These are phyloP conservation scores for Yamadazyma nakazawae DNA, from an alignment of 805 yeast species.

Conservation along the genomic window DNA sequence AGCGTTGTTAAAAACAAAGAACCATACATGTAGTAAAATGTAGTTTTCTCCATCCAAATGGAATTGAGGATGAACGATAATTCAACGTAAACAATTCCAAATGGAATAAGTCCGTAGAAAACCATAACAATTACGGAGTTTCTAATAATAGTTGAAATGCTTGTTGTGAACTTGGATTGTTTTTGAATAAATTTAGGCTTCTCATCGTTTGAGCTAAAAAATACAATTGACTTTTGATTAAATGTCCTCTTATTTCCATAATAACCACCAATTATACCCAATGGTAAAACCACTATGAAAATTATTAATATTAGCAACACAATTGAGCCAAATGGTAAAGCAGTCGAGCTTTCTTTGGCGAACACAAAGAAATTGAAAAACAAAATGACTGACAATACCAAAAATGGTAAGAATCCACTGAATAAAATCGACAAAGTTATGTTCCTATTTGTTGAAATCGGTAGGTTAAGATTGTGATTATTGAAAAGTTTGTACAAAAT, in stretches of 20 bases:
- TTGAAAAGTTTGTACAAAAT: slow-evolving; percentile 57
- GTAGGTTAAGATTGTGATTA: slow-evolving; percentile 30
- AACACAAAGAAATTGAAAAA: slow-evolving; percentile 67
- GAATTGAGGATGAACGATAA: slow-evolving; percentile 68
- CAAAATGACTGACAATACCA: slow-evolving; percentile 48
- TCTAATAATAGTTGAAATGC: slow-evolving; percentile 1
- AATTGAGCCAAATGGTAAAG: slow-evolving; percentile 76
- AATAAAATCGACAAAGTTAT: slow-evolving; percentile 23
- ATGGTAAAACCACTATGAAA: slow-evolving; percentile 66
- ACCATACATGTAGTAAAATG: slow-evolving; percentile 78
- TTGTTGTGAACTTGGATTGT: neutral
- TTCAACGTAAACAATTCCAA: slow-evolving; percentile 78
- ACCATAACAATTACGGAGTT: slow-evolving; percentile 23
- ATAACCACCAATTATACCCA: slow-evolving; percentile 71
- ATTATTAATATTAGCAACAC: slow-evolving; percentile 57
- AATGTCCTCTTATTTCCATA: slow-evolving; percentile 39
- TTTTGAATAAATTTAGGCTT: neutral
- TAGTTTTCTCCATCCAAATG: slow-evolving; percentile 75
- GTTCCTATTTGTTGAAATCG: slow-evolving; percentile 15
- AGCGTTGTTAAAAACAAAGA: slow-evolving; percentile 62
- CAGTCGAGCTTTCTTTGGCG: slow-evolving; percentile 71
- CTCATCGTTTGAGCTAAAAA: slow-evolving; percentile 5
- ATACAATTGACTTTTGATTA: slow-evolving; percentile 19
- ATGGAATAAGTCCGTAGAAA: slow-evolving; percentile 71
- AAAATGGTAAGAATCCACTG: slow-evolving; percentile 44